These are phyloP conservation scores for Eruca vesicaria DNA, from an alignment of 441 rosid genomes.

Conservation along the genomic window DNA sequence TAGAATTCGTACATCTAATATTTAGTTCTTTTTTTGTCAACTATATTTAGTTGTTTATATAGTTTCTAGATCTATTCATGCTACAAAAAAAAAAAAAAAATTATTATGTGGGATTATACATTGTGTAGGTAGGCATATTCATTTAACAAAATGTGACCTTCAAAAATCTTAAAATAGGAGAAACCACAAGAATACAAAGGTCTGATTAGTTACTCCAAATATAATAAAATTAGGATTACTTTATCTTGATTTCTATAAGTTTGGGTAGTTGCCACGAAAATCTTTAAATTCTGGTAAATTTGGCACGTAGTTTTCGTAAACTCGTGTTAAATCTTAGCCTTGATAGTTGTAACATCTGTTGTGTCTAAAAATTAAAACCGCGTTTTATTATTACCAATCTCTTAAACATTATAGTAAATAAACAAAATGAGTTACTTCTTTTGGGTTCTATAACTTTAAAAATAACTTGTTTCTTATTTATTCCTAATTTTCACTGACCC, in stretches of 20 bases:
- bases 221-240: neutral
- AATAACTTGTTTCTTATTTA: neutral
- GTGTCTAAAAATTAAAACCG: slow-evolving; percentile 26
- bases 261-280: neutral
- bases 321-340: neutral
- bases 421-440: slow-evolving; percentile 17
- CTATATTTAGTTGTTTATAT: too few species aligned
- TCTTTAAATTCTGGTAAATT: neutral
- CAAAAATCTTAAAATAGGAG: neutral
- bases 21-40: too few species aligned
- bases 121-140: too few species aligned
- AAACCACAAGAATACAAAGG: neutral
- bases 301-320: slow-evolving; percentile 18
- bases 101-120: too few species aligned
- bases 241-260: neutral
- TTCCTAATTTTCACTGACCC: neutral
- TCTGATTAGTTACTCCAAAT: neutral
- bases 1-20: neutral
- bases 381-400: slow-evolving; percentile 23
- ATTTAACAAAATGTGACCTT: neutral
- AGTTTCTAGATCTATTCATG: neutral
- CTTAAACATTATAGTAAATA: slow-evolving; percentile 1
- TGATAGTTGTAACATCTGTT: slow-evolving; percentile 14
- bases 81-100: too few species aligned
- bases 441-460: slow-evolving; percentile 25